A percentile compares a stretch with the other conserved stretches of the same genome.
Conservation (phyloP, 768 basidiomycete species). For the Podaxis sp. region DNA sequence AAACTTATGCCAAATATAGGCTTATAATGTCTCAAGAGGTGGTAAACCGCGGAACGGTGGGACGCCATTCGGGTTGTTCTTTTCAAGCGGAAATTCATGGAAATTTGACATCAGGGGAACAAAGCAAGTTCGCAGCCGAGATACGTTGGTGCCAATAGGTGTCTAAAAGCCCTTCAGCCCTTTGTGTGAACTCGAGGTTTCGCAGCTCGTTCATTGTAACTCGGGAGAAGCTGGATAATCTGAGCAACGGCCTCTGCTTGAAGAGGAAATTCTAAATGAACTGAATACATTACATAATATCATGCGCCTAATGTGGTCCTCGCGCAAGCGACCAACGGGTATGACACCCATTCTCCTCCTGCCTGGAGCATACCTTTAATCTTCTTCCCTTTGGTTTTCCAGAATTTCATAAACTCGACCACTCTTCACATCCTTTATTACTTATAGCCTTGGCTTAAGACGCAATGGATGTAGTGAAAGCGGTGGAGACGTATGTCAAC, state of each 20-base stretch:
- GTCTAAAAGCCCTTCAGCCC: neutral
- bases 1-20: neutral
- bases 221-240: neutral
- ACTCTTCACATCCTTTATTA: neutral
- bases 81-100: neutral
- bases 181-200: neutral
- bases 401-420: neutral
- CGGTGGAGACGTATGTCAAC: slow-evolving; percentile 89
- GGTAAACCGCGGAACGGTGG: neutral
- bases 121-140: neutral
- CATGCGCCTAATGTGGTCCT: neutral
- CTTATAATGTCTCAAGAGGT: neutral
- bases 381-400: neutral
- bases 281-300: neutral
- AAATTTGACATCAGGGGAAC: neutral
- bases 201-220: neutral
- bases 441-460: neutral
- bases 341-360: neutral
- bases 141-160: neutral
- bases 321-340: neutral
- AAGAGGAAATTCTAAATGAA: neutral
- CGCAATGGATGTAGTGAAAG: slow-evolving; percentile 91
- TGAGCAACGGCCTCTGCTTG: neutral
- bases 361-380: neutral
- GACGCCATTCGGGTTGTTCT: neutral